Conservation (phyloP, 2,329 filamentous ascomycete genomes). For the Botrytis cinerea region DNA sequence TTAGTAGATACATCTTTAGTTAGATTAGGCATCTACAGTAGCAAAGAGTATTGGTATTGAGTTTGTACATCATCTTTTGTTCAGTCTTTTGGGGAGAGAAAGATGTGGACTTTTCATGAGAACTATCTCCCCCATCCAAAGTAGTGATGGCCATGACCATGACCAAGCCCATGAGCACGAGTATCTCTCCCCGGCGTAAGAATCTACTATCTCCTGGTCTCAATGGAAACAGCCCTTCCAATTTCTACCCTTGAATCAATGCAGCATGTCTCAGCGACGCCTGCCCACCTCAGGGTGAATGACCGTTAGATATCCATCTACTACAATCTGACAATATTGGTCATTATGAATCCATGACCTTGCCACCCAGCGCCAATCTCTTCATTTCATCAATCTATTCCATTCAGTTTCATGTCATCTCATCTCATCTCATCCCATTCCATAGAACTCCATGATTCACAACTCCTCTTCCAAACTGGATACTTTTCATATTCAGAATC, state of each 20-base stretch:
- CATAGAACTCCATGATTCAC: too few relatives aligned
- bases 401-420: too few relatives aligned
- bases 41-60: not conserved
- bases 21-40: not conserved
- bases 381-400: too few relatives aligned
- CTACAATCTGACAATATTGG: too few relatives aligned
- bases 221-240: too few relatives aligned
- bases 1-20: not conserved
- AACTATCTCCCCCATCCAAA: not conserved
- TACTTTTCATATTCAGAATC: too few relatives aligned
- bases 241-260: accelerated
- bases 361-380: too few relatives aligned
- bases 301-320: not conserved
- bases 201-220: too few relatives aligned
- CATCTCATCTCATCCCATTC: too few relatives aligned
- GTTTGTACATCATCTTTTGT: not conserved
- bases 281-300: not conserved
- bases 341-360: too few relatives aligned
- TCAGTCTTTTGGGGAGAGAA: not conserved
- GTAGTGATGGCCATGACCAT: too few relatives aligned
- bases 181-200: not conserved
- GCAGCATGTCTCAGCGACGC: accelerated
- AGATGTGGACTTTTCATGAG: not conserved
- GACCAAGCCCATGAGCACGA: not conserved
- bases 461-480: too few relatives aligned